These are phyloP conservation scores for Pichia cactophila DNA, from an alignment of 1,139 yeast species.

Conservation along the genomic window DNA sequence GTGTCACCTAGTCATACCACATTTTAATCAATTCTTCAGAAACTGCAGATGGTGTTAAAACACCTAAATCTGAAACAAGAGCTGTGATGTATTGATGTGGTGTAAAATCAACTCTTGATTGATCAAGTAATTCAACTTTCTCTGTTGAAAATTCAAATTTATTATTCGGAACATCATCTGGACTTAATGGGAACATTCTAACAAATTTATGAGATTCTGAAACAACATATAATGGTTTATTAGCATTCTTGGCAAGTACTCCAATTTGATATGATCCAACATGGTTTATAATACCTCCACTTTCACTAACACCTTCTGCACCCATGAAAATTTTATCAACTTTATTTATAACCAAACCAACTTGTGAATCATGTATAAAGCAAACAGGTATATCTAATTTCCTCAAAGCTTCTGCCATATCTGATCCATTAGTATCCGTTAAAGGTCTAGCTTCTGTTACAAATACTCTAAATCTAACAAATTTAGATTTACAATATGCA, in stretches of 20 bases:
- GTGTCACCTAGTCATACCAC: conserved; percentile 68
- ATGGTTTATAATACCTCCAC: conserved; percentile 95
- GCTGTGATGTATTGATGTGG: conserved; percentile 96
- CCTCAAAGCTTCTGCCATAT: conserved; percentile 63
- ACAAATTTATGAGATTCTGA: conserved; percentile 96
- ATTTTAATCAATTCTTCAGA: conserved; percentile 95
- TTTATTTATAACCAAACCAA: conserved; percentile 84
- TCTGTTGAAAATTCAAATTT: conserved; percentile 38
- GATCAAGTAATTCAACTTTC: conserved; percentile 26
- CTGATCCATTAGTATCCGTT: conserved; percentile 53
- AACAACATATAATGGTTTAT: conserved; percentile 90
- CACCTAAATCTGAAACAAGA: conserved; percentile 91
- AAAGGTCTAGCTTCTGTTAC: conserved; percentile 87
- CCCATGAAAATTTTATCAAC: conserved; percentile 94
- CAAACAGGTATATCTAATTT: conserved; percentile 86
- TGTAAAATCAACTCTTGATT: conserved; percentile 66
- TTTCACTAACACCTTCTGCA: conserved; percentile 98
- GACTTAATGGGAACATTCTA: conserved; percentile 88
- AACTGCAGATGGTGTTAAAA: conserved; percentile 93
- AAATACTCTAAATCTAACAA: conserved; percentile 79
- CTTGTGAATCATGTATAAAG: conserved; percentile 86
- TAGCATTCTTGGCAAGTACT: conserved; percentile 81
- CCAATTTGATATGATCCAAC: conserved; percentile 95
- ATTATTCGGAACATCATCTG: conserved; percentile 69
- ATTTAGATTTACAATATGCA: conserved; percentile 62